A percentile compares a stretch with the other conserved stretches of the same genome.
phyloP scores from a whole-genome alignment of 805 yeast genomes.

The Debaryomyces castellii region DNA sequence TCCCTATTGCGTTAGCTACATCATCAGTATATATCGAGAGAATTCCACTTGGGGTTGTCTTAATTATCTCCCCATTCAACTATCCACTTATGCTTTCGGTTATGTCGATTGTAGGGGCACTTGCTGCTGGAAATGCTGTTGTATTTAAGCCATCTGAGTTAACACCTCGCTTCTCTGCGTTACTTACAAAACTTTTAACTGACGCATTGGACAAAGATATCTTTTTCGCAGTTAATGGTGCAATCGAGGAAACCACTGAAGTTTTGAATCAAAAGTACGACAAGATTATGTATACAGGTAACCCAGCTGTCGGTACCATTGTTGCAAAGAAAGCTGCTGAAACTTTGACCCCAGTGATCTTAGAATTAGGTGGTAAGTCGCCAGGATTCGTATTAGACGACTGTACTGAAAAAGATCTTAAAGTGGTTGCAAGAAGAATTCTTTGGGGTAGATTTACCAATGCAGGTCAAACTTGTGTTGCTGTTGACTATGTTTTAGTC shows the following conservation, averaged over 20 bases:
- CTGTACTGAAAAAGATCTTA: slow-evolving; percentile 43
- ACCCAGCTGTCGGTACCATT: slow-evolving; percentile 69
- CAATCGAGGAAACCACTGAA: slow-evolving; percentile 56
- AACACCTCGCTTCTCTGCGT: slow-evolving; percentile 58
- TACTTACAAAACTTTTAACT: slow-evolving; percentile 56
- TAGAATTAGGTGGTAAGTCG: slow-evolving; percentile 92
- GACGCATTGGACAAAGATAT: slow-evolving; percentile 55
- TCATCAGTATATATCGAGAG: slow-evolving; percentile 33
- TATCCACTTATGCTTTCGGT: slow-evolving; percentile 69
- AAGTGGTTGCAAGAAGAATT: slow-evolving; percentile 55
- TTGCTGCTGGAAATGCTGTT: slow-evolving; percentile 84
- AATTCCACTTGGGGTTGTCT: slow-evolving; percentile 60
- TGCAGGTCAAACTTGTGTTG: slow-evolving; percentile 89
- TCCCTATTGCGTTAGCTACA: slow-evolving; percentile 35
- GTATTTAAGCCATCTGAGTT: slow-evolving; percentile 75
- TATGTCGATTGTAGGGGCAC: slow-evolving; percentile 71
- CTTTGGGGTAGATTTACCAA: slow-evolving; percentile 78
- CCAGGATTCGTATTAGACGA: slow-evolving; percentile 70
- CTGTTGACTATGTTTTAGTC: slow-evolving; percentile 80
- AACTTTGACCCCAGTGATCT: slow-evolving; percentile 71
- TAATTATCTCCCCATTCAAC: slow-evolving; percentile 79
- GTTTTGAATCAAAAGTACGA: slow-evolving; percentile 68
- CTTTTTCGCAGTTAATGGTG: slow-evolving; percentile 71
- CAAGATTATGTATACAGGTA: slow-evolving; percentile 86
- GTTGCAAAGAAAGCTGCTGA: slow-evolving; percentile 83